These are phyloP conservation scores for Vicia faba DNA, from an alignment of 306 rosid genomes.

Conservation along the genomic window DNA sequence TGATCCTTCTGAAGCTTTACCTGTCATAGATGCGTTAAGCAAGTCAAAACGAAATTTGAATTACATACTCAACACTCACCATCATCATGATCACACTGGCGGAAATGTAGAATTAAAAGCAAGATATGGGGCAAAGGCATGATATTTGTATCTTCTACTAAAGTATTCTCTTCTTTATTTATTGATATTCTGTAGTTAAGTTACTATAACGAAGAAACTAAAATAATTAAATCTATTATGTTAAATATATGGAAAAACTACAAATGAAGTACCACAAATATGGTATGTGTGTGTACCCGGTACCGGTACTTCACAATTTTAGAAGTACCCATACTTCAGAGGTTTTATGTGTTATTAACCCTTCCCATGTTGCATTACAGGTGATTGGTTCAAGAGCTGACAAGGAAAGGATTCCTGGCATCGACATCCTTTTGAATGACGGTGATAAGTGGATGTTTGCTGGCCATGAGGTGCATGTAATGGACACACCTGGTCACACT, in stretches of 20 bases:
- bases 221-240: too few species aligned
- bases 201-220: too few species aligned
- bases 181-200: background rate
- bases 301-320: too few species aligned
- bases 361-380: slow-evolving; percentile 43
- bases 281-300: too few species aligned
- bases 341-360: background rate
- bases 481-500: slow-evolving; percentile 94
- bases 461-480: slow-evolving; percentile 86
- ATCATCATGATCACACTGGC: slow-evolving; percentile 96
- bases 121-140: slow-evolving; percentile 90
- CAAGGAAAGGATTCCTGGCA: slow-evolving; percentile 79
- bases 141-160: slow-evolving; percentile 27
- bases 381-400: slow-evolving; percentile 85
- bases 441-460: slow-evolving; percentile 99
- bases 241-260: too few species aligned
- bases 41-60: slow-evolving; percentile 83
- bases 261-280: too few species aligned
- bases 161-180: background rate
- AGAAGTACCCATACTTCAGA: too few species aligned
- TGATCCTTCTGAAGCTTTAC: slow-evolving; percentile 93
- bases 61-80: slow-evolving; percentile 93
- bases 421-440: slow-evolving; percentile 75
- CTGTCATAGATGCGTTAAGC: slow-evolving; percentile 80
- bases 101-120: slow-evolving; percentile 90